Evolutionary conservation across 805 yeast genomes (phyloP).

Genomic region (Hanseniaspora lachancei): DNA sequence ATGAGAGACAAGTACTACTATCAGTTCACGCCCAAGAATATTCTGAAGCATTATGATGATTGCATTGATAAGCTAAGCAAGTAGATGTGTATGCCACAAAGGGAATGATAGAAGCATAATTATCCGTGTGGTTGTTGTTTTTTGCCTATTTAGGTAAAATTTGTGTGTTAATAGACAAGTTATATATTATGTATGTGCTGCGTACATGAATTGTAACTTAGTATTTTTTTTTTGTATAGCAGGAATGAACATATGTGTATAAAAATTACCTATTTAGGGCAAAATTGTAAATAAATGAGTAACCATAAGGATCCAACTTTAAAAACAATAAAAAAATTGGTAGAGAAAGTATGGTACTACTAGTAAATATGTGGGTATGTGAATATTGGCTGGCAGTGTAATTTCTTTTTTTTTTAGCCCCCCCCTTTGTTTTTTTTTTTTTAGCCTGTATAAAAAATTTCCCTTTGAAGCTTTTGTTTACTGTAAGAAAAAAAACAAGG

Average conservation of each 20-base stretch:
- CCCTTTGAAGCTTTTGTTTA: no score
- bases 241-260: no score
- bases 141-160: no score
- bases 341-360: no score
- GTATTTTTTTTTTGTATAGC: neutral
- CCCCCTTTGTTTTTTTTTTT: no score
- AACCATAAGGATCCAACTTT: no score
- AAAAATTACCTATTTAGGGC: neutral
- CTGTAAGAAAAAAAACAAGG: no score
- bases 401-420: no score
- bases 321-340: no score
- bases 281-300: neutral
- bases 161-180: neutral
- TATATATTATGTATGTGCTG: neutral
- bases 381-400: neutral
- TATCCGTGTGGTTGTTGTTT: no score
- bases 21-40: constrained; percentile 8
- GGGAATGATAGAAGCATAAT: no score
- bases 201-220: neutral
- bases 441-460: no score
- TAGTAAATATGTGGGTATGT: neutral
- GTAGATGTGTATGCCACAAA: neutral
- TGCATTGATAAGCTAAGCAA: neutral
- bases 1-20: constrained; percentile 28
- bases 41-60: constrained; percentile 6